A percentile compares a stretch with the other conserved stretches of the same genome.
Conservation (phyloP, 305 asterid species). For the Fraxinus velutina region DNA sequence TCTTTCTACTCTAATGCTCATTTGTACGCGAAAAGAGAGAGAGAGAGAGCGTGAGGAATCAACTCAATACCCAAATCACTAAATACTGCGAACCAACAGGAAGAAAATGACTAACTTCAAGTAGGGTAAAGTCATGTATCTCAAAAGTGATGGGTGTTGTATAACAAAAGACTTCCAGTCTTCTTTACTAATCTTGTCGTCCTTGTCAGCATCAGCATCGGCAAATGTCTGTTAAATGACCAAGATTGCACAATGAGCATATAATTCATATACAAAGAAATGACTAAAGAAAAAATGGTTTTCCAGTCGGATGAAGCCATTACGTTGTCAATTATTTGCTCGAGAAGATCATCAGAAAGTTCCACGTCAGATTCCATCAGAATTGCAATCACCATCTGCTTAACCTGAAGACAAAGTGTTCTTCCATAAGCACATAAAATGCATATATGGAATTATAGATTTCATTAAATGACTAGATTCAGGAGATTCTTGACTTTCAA, state of each 20-base stretch:
- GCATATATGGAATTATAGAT: not conserved
- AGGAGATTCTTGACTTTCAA: not conserved
- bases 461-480: not conserved
- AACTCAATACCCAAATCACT: not conserved
- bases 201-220: conserved; percentile 70
- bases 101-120: conserved; percentile 28
- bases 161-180: conserved; percentile 63
- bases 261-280: not conserved
- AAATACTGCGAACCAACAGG: not conserved
- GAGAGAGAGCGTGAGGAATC: not conserved
- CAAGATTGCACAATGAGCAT: not conserved
- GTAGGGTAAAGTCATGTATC: conserved; percentile 41
- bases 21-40: not conserved
- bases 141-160: conserved; percentile 29
- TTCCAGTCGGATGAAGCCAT: not conserved
- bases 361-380: conserved; percentile 64
- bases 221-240: conserved; percentile 51
- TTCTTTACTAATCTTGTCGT: conserved; percentile 58
- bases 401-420: conserved; percentile 45
- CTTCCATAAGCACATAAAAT: conserved; percentile 7
- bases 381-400: conserved; percentile 82
- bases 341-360: conserved; percentile 68
- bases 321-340: conserved; percentile 72
- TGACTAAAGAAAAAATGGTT: not conserved
- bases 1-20: not conserved